These are phyloP conservation scores for Hypoxylon sp. DNA, from an alignment of 2,329 filamentous ascomycete genomes.

Conservation along the genomic window DNA sequence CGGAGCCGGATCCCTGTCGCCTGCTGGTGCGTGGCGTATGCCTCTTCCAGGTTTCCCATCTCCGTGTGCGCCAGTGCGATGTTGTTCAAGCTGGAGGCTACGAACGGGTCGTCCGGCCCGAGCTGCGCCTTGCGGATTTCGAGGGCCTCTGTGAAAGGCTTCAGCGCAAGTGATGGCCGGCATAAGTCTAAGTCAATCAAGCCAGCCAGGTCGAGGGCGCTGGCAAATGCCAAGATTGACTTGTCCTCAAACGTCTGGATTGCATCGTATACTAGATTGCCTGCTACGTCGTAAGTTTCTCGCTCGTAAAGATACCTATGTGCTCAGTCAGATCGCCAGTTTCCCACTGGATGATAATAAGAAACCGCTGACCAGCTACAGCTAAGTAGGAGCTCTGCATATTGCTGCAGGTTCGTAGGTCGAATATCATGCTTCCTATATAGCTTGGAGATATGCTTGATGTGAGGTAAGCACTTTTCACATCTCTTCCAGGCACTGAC, in stretches of 20 bases:
- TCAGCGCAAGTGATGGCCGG: slow-evolving; percentile 35
- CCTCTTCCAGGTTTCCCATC: slow-evolving; percentile 38
- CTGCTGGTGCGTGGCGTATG: slow-evolving; percentile 40
- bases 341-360: neutral
- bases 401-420: slow-evolving; percentile 23
- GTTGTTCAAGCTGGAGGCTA: slow-evolving; percentile 43
- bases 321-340: neutral
- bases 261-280: slow-evolving; percentile 34
- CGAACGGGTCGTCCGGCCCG: slow-evolving; percentile 32
- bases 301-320: slow-evolving; percentile 47
- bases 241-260: slow-evolving; percentile 38
- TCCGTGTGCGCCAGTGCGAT: slow-evolving; percentile 47
- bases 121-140: slow-evolving; percentile 37
- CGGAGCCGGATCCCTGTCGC: slow-evolving; percentile 45
- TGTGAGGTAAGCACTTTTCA: slow-evolving; percentile 43
- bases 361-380: slow-evolving; percentile 34
- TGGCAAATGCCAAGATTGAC: slow-evolving; percentile 39
- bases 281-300: slow-evolving; percentile 41
- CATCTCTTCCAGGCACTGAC: slow-evolving; percentile 40
- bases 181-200: slow-evolving; percentile 46
- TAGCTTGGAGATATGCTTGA: slow-evolving; percentile 38
- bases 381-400: slow-evolving; percentile 40
- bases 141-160: slow-evolving; percentile 36
- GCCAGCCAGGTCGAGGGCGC: slow-evolving; percentile 44
- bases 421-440: slow-evolving; percentile 29